Conservation (phyloP, 2,329 filamentous ascomycete genomes). For the Penicillium sp. region DNA sequence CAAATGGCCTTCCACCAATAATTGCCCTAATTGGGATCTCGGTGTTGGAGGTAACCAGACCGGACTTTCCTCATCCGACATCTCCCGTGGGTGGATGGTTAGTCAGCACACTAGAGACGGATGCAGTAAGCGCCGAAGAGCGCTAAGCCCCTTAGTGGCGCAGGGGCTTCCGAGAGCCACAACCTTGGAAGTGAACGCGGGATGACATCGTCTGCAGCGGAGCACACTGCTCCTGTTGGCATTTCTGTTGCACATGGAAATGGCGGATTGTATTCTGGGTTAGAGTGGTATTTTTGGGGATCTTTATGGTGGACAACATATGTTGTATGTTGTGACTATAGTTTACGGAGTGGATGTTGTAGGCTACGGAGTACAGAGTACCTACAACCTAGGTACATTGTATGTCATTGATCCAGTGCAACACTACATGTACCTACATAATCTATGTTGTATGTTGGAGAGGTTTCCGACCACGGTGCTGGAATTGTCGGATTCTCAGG, state of each 20-base stretch:
- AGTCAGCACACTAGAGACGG: constrained; percentile 20
- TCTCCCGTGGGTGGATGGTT: constrained; percentile 11
- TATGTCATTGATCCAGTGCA: too few relatives aligned
- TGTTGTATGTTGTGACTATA: not conserved
- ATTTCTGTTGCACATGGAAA: not conserved
- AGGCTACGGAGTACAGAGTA: not conserved
- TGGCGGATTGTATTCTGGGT: not conserved
- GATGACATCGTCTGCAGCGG: constrained; percentile 25
- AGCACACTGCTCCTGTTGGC: constrained; percentile 23
- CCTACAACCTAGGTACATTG: too few relatives aligned
- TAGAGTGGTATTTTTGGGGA: not conserved
- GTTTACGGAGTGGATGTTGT: not conserved
- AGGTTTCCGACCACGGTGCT: too few relatives aligned
- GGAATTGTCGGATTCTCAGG: too few relatives aligned
- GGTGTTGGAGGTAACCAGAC: constrained; percentile 15
- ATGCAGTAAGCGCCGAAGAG: not conserved
- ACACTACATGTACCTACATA: too few relatives aligned
- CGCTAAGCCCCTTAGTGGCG: constrained; percentile 20
- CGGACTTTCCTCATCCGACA: not conserved
- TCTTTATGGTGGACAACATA: too few relatives aligned
- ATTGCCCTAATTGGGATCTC: constrained; percentile 18
- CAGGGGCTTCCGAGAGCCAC: constrained; percentile 20
- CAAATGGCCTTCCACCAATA: not conserved
- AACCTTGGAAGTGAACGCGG: constrained; percentile 14
- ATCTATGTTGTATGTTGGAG: too few relatives aligned